Percentiles rank a stretch among this genome's conserved stretches.
Evolutionary conservation across 345 rosid genomes (phyloP).

Genomic region (Draba incana): DNA sequence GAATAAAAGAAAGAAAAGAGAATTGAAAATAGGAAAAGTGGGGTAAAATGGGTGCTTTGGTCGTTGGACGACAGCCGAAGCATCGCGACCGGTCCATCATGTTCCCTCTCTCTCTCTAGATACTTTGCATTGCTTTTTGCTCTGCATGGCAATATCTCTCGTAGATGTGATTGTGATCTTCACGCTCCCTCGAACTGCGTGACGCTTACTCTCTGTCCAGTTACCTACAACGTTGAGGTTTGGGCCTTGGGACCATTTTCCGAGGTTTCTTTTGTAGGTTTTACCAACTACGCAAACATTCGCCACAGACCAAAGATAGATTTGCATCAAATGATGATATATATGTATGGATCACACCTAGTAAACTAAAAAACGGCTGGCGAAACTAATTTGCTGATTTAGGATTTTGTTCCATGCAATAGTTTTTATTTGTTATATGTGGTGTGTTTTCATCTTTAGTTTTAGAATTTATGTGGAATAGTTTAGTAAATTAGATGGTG

Average conservation of each 20-base stretch:
- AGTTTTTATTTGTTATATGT: not conserved
- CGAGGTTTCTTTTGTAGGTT: slow-evolving; percentile 33
- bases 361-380: slow-evolving; percentile 6
- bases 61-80: slow-evolving; percentile 49
- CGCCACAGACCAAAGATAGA: slow-evolving; percentile 21
- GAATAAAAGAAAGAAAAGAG: not conserved
- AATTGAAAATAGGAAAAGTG: slow-evolving; percentile 44
- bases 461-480: not conserved
- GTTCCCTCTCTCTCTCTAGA: slow-evolving; percentile 37
- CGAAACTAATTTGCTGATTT: not conserved
- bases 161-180: slow-evolving; percentile 41
- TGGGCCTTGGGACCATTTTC: slow-evolving; percentile 35
- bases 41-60: slow-evolving; percentile 46
- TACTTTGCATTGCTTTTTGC: slow-evolving; percentile 14
- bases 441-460: not conserved
- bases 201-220: slow-evolving; percentile 18
- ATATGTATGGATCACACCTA: not conserved
- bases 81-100: slow-evolving; percentile 58
- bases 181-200: slow-evolving; percentile 46
- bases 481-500: not conserved
- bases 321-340: slow-evolving; percentile 12
- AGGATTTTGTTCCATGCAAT: not conserved
- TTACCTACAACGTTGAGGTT: slow-evolving; percentile 25
- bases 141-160: slow-evolving; percentile 60
- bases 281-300: slow-evolving; percentile 34